Base-by-base conservation (phyloP, 2,329 filamentous ascomycete genomes). In the Sarocladiaceae sp. region DNA sequence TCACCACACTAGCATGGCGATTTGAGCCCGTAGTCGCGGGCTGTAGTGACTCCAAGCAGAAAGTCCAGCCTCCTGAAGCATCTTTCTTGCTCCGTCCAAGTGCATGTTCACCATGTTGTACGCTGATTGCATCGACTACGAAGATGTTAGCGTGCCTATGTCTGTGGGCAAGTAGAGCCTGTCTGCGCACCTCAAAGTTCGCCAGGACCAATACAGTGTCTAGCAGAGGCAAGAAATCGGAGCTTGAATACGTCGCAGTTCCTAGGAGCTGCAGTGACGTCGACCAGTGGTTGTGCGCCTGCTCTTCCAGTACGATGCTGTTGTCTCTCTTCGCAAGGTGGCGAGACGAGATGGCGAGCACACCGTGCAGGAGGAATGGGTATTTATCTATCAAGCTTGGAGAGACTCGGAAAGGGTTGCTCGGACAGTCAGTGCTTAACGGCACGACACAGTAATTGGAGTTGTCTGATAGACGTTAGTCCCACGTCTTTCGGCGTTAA, bases 241-340 rank as follows among this genome's bases (percentile, higher is more conserved):
- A 16, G 24, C 16, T 41, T 16, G 37, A 41, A 29, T 41, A 41
- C 5, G 37, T 29, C 3, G 37, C 23, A 9, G 37, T 41, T 18
- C 37, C 29, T 4, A 41, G 37, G 15, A 41, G 37, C 13, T 29
- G 37, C 15, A 41, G 13, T 10, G 37, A 41, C 9, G 37, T 41
- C 13, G 37, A 41, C 37, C 37, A 41, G 15, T 41, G 37, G 37
- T 18, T 29, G 12, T 41, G 37, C 12, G 37, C 37, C 13, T 27
- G 37, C 9, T 41, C 23, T 18, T 41, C 37, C 10, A 41, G 37
- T 23, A 13, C 19, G 23, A 29, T 16, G 15, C 37, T 41, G 4
- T 41, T 41, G 21, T 41, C 37, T 23, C n/a, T 27, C 37, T 41
- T 41, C n/a, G 37, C 37, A 16, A 41, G 24, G 24, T 41, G 37